Percentiles rank a stretch among this genome's conserved stretches.
These are phyloP conservation scores for Gynostemma pentaphyllum DNA, from an alignment of 306 rosid species.

Conservation along the genomic window DNA sequence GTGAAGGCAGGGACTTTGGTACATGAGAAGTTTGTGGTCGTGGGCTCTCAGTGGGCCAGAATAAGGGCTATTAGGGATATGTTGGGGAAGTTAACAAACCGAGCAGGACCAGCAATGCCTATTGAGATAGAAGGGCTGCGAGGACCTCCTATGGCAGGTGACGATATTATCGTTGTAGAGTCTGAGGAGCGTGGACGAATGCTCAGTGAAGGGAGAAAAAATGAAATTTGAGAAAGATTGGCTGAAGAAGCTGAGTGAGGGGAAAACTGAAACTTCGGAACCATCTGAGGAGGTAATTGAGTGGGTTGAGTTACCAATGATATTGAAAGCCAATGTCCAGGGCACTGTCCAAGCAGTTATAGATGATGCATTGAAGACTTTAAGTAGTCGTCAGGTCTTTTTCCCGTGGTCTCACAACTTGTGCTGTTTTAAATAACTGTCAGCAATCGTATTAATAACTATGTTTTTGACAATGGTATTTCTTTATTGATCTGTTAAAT, in stretches of 20 bases:
- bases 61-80: slow-evolving; percentile 79
- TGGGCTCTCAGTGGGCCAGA: slow-evolving; percentile 90
- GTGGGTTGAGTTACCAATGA: slow-evolving; percentile 86
- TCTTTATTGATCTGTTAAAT: not conserved
- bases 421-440: not conserved
- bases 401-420: not conserved
- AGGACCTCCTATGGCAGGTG: slow-evolving; percentile 92
- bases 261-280: slow-evolving; percentile 30
- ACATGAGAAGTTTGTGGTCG: slow-evolving; percentile 72
- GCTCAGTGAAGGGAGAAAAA: slow-evolving; percentile 88
- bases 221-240: slow-evolving; percentile 69
- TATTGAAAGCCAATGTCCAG: slow-evolving; percentile 92
- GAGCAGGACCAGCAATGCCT: slow-evolving; percentile 91
- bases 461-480: not conserved
- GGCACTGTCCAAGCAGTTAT: slow-evolving; percentile 97
- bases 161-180: slow-evolving; percentile 76
- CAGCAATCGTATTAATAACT: not conserved
- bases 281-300: slow-evolving; percentile 33
- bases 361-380: slow-evolving; percentile 69
- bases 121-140: slow-evolving; percentile 87
- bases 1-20: slow-evolving; percentile 87
- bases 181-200: slow-evolving; percentile 92
- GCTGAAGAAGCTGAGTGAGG: slow-evolving; percentile 39
- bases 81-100: slow-evolving; percentile 45
- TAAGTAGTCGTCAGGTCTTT: slow-evolving; percentile 74